Evolutionary conservation across 169 alveolate genomes (phyloP), one percentile per base, ranked within the genome.

Genomic region (Cyclospora cayetanensis): DNA sequence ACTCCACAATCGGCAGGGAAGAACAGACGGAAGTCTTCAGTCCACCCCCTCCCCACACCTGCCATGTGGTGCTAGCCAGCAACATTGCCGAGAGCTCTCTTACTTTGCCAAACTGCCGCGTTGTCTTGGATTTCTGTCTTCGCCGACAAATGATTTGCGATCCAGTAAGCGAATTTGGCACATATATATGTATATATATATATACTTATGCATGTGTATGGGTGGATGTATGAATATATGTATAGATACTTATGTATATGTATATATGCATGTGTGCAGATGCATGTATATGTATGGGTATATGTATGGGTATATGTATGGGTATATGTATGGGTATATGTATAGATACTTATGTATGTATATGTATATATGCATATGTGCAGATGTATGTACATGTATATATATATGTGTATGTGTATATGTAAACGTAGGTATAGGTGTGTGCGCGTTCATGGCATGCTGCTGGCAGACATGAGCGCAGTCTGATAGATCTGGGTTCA

Each of bases 71-170:
- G 25, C 95, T 97, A 34, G 93, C 99, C 0, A 97, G 98, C 63
- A 98, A 98, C 93, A 97, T 98, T 11, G 98, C 99, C 11, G 99
- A 98, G 95, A 97, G 99, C 4, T 96, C 98, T 20, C 93, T 98
- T 79, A 98, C 99, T 5, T 97, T 98, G 41, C 99, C 99, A 3
- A 88, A 80, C 70, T 96, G 96, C 27, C 79, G 96, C 52, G 96
- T 96, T 95, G 99, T 98, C 80, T 95, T 98, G 2, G 99, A 98
- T 93, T 91, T 94, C 39, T 93, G 94, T 20, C 90, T 94, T 22
- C 92, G 93, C 27, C 87, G 94, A 15, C 94, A 94, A 89, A 89
- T 94, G 42, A 65, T 94, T 20, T 92, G 92, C 66, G 96, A 94
- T 90, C 91, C 55, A 42, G 72, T 70, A 39, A 15, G 92, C 79